Base-by-base conservation (phyloP, 805 yeast genomes). In the Blastobotrys americana region DNA sequence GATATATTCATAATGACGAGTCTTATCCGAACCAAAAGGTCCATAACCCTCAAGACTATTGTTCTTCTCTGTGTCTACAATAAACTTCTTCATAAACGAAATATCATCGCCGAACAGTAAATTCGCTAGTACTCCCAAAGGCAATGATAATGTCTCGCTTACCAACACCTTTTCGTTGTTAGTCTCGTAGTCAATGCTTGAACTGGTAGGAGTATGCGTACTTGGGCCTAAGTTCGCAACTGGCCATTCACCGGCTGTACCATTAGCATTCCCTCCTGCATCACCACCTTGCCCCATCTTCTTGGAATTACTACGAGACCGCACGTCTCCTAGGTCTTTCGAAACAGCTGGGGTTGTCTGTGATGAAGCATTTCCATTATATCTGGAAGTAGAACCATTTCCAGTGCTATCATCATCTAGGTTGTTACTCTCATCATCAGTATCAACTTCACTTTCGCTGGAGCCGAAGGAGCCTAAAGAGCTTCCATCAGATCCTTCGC, bases 71-170 rank as follows among this genome's bases (percentile, higher is more conserved):
- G 49, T 53, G 13, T 60, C 63, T 8, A 45, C 44, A 28, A 66
- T 47, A 46, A 74, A 75, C n/a, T 66, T 64, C 21, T 57, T 44
- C 44, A 68, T 61, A 62, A 77, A 72, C 2, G 60, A 53, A 33
- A 70, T 73, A 40, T 76, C 72, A 4, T 71, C 66, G 20, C 96
- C 95, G 64, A 82, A 90, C 39, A 88, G 53, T 5, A 89, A 55
- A 44, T 76, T 77, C 55, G 72, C 86, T 0, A 87, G 73, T 0
- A 82, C 70, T 0, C 96, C 96, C 3, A 90, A 67, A 1, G 97
- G 93, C 1, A 84, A 89, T 13, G 71, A 64, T 31, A 84, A 65
- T 1, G 64, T 67, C 19, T 73, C 76, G 33, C 74, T 74, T 3
- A 77, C 65, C 27, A 83, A 67, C 3, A 76, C 59, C 37, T 67